Conservation (phyloP, 148 eudicot species). For the Vaccinium corymbosum region DNA sequence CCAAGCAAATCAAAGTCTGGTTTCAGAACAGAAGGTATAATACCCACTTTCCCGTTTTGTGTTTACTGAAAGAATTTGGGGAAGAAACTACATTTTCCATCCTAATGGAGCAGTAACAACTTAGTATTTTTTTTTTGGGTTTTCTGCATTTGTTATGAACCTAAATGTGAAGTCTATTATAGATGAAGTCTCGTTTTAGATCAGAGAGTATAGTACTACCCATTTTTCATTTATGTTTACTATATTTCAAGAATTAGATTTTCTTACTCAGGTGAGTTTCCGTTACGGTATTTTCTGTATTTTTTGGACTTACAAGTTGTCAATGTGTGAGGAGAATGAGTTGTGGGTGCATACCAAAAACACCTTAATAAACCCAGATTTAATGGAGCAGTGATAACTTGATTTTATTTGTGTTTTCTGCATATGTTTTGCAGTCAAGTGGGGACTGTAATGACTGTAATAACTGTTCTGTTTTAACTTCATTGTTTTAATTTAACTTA, state of each 20-base stretch:
- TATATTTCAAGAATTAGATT: too few species aligned
- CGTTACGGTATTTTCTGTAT: too few species aligned
- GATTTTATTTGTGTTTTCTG: not conserved
- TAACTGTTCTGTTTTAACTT: not conserved
- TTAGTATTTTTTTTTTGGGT: not conserved
- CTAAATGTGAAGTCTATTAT: not conserved
- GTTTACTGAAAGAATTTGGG: not conserved
- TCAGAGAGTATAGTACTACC: too few species aligned
- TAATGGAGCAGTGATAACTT: not conserved
- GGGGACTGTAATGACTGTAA: not conserved
- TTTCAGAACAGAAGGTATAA: constrained; percentile 84
- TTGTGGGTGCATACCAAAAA: too few species aligned
- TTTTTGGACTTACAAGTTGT: too few species aligned
- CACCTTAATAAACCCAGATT: too few species aligned
- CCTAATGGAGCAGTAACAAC: not conserved
- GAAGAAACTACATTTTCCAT: not conserved
- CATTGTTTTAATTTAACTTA: not conserved
- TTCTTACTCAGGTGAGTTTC: too few species aligned
- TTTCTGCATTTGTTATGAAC: not conserved
- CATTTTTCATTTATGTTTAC: too few species aligned
- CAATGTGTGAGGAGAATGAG: too few species aligned
- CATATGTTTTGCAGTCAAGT: not conserved
- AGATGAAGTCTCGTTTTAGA: too few species aligned
- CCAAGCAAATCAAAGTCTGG: constrained; percentile 98
- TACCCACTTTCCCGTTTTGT: not conserved